These are phyloP conservation scores for Backusella westeae DNA, from an alignment of 192 early-diverging fungal genomes.

Conservation along the genomic window DNA sequence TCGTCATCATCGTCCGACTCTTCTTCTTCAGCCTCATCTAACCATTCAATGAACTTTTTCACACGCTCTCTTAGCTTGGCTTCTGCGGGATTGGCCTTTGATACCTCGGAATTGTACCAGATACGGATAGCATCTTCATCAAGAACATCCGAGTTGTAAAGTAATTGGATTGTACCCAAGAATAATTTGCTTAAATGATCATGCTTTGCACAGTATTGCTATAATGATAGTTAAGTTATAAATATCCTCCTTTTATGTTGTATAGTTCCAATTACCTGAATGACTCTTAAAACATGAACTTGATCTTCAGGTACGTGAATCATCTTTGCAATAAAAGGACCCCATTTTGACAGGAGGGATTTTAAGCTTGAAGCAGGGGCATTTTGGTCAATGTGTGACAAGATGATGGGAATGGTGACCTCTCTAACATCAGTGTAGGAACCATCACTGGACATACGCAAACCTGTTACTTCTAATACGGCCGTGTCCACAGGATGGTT, in stretches of 20 bases:
- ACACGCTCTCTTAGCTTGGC: constrained; percentile 56
- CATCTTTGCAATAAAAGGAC: constrained; percentile 63
- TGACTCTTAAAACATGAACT: constrained; percentile 57
- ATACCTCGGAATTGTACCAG: constrained; percentile 65
- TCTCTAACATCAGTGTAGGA: constrained; percentile 76
- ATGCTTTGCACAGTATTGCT: constrained; percentile 53
- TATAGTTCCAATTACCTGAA: constrained; percentile 29
- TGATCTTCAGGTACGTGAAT: constrained; percentile 72
- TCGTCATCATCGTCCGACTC: constrained; percentile 54
- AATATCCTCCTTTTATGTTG: neutral
- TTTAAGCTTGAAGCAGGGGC: constrained; percentile 43
- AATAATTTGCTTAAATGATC: constrained; percentile 52
- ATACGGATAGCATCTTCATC: constrained; percentile 77
- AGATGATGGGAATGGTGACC: constrained; percentile 68
- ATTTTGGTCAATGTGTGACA: constrained; percentile 57
- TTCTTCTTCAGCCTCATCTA: constrained; percentile 74
- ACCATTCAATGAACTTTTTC: constrained; percentile 64
- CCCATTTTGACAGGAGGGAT: constrained; percentile 63
- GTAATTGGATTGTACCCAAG: constrained; percentile 52
- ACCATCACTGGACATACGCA: constrained; percentile 85
- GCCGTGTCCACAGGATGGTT: constrained; percentile 72
- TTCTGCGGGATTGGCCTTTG: constrained; percentile 40
- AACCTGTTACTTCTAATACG: constrained; percentile 79
- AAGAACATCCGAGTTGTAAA: constrained; percentile 81
- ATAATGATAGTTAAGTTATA: neutral